Evolutionary conservation across 2,329 filamentous ascomycete genomes (phyloP).

Genomic region (Atkinsonella hypoxylon): DNA sequence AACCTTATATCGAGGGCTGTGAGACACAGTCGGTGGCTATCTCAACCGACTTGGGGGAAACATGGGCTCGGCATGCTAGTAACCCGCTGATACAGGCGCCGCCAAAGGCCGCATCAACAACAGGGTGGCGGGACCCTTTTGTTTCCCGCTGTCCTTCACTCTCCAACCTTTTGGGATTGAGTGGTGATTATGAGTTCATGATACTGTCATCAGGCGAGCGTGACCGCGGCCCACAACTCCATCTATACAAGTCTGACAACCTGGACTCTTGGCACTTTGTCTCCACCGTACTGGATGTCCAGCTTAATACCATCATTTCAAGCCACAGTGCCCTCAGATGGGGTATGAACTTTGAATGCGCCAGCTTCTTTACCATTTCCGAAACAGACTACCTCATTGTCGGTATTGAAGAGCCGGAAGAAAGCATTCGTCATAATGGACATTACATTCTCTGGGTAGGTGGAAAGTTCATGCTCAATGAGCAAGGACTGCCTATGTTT

Average conservation of each 20-base stretch:
- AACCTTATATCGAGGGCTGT: conserved; percentile 29
- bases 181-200: conserved; percentile 22
- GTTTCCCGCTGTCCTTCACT: conserved; percentile 12
- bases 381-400: conserved; percentile 9
- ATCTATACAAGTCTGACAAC: conserved; percentile 12
- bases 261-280: conserved; percentile 12
- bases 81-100: conserved; percentile 12
- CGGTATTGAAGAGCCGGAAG: conserved; percentile 9
- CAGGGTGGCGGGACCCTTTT: conserved; percentile 17
- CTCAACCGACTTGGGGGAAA: conserved; percentile 21
- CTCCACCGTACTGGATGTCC: conserved; percentile 7
- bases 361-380: conserved; percentile 8
- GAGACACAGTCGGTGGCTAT: conserved; percentile 32
- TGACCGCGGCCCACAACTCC: conserved; percentile 10
- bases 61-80: conserved; percentile 11
- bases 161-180: conserved; percentile 8
- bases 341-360: conserved; percentile 15
- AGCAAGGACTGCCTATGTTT: conserved; percentile 5
- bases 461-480: conserved; percentile 2
- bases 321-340: conserved; percentile 1
- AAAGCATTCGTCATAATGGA: conserved; percentile 6
- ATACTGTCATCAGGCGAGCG: conserved; percentile 24
- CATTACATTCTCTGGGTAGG: conserved; percentile 9
- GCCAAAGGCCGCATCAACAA: conserved; percentile 11
- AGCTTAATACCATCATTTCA: conserved; percentile 4